These are phyloP conservation scores for Globisporangium viniferum DNA, from an alignment of 352 stramenopile genomes.

Conservation along the genomic window DNA sequence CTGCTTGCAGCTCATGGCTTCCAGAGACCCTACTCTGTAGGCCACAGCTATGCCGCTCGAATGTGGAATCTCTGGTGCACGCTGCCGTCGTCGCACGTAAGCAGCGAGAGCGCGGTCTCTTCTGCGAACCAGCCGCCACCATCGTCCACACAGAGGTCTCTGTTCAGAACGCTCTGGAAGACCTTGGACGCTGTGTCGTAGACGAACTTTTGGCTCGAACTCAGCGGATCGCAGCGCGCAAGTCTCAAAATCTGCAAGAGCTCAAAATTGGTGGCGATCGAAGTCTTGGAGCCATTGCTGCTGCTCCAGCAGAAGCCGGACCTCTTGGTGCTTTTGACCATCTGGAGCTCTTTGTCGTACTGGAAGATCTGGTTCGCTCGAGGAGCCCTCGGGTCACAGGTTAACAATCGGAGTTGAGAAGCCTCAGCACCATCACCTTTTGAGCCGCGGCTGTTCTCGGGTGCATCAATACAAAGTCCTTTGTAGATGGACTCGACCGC, in stretches of 20 bases:
- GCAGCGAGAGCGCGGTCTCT: conserved; percentile 10
- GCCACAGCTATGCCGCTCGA: not conserved
- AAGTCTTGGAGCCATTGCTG: not conserved
- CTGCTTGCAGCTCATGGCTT: no score
- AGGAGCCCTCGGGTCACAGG: not conserved
- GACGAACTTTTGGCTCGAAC: conserved; percentile 6
- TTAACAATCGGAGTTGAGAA: not conserved
- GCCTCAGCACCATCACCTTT: not conserved
- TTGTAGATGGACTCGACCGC: conserved; percentile 14
- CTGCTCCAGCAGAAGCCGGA: conserved; percentile 12
- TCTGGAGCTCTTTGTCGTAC: conserved; percentile 9
- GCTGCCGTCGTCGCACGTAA: conserved; percentile 2
- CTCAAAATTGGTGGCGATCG: not conserved
- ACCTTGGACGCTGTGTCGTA: not conserved
- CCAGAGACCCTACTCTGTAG: not conserved
- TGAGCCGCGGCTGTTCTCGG: not conserved
- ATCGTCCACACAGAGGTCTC: conserved; percentile 12
- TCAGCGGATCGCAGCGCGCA: conserved; percentile 1
- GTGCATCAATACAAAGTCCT: conserved; percentile 1
- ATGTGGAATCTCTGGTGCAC: conserved; percentile 13
- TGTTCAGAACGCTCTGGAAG: not conserved
- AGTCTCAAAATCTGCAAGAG: conserved; percentile 3
- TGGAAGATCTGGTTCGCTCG: conserved; percentile 1
- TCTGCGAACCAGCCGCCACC: conserved; percentile 10
- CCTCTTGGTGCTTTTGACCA: not conserved